Evolutionary conservation across 176 grass and related monocot species (phyloP).

Genomic region (Chrysopogon serrulatus): DNA sequence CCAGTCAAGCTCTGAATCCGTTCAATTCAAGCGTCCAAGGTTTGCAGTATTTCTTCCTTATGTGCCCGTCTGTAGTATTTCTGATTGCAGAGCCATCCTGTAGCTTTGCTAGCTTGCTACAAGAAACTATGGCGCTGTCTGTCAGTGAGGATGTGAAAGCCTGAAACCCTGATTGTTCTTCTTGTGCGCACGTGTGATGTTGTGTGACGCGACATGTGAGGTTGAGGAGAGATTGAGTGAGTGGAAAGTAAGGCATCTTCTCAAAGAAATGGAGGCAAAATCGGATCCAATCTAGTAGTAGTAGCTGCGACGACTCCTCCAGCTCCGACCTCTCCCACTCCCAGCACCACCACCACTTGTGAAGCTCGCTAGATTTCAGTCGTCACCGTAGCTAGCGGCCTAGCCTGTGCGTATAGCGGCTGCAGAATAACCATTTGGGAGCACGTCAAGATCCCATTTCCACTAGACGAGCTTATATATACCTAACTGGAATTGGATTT

Average conservation of each 20-base stretch:
- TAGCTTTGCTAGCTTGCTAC: no score
- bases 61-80: no score
- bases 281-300: conserved; percentile 24
- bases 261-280: conserved; percentile 6
- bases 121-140: not conserved
- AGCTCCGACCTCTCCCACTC: not conserved
- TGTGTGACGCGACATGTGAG: not conserved
- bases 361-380: conserved; percentile 28
- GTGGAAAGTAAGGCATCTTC: conserved; percentile 1
- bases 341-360: not conserved
- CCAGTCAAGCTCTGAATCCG: not conserved
- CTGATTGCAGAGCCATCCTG: no score
- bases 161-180: not conserved
- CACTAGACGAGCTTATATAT: not conserved
- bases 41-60: no score
- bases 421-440: not conserved
- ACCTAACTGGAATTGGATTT: not conserved
- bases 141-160: not conserved
- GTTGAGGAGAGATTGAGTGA: no score
- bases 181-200: conserved; percentile 9
- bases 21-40: not conserved
- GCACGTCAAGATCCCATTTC: conserved; percentile 5
- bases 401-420: conserved; percentile 26
- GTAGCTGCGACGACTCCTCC: not conserved
- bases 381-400: no score